Base-by-base conservation (phyloP, 306 rosid species). In the Lablab purpureus region DNA sequence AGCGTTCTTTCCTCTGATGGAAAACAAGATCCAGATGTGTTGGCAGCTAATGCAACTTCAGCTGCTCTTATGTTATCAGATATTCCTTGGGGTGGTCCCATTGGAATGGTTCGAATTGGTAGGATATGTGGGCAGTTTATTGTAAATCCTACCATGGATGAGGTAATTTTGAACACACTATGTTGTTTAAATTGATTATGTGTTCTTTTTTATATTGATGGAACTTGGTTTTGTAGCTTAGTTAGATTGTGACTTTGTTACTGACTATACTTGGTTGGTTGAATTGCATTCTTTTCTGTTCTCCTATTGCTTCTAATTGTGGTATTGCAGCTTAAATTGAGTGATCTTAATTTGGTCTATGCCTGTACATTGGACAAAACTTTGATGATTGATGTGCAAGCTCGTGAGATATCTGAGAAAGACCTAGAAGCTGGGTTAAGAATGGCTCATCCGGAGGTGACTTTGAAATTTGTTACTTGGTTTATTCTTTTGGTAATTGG, bases 11-110 rank as follows among this genome's bases (percentile, higher is more conserved):
- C 97, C 63, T 95, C 91, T 5, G 96, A 95, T 85, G 98, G 98
- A 74, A 86, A 84, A 41, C 98, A 91, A 85, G 98, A 92, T 75
- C 98, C 99, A 3, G 98, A 89, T 89, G 96, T 95, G 43, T 72
- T 92, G 87, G 98, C 97, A 40, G 94, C 98, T 51, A 95, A 95
- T 85, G 93, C 97, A 4, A 78, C 99, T 32, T 95, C 99, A 0
- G 91, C 97, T 78, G 99, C 99, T 18, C 98, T 95, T 78, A 95
- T 93, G 98, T 77, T 95, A 82, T 92, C 99, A 4, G 98, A 95
- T 87, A 90, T 95, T 82, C 99, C 99, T 15, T 95, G 99, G 99
- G 94, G 89, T 10, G 99, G 98, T 32, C 99, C 99, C 70, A 92
- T 95, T 37, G 99, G 98, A 66, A 83, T 93, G 91, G 84, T 95